phyloP scores from a whole-genome alignment of 129 eudicot species.

The Helianthus annuus region HanXRQr2.0-SUNRISE NC_035438.2:31181469-31181968 shows the following conservation, averaged over 20 bases:
- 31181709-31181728: not conserved
- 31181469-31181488: slow-evolving; percentile 48
- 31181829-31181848: not conserved
- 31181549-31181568: not conserved
- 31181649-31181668: slow-evolving; percentile 40
- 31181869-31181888: slow-evolving; percentile 26
- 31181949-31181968: slow-evolving; percentile 2
- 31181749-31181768: slow-evolving; percentile 21
- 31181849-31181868: not conserved
- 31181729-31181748: not conserved
- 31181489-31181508: not conserved
- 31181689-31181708: not conserved
- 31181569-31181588: slow-evolving; percentile 7
- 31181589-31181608: slow-evolving; percentile 84
- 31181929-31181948: not conserved
- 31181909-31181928: no score
- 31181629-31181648: slow-evolving; percentile 98
- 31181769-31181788: not conserved
- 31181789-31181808: slow-evolving; percentile 1
- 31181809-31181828: not conserved
- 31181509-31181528: not conserved
- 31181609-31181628: slow-evolving; percentile 78
- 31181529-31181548: not conserved
- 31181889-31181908: slow-evolving; percentile 7
- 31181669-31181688: slow-evolving; percentile 20